Evolutionary conservation across 225 moss, liverwort and hornwort genomes (phyloP).

Genomic region (Straminergon stramineum): DNA sequence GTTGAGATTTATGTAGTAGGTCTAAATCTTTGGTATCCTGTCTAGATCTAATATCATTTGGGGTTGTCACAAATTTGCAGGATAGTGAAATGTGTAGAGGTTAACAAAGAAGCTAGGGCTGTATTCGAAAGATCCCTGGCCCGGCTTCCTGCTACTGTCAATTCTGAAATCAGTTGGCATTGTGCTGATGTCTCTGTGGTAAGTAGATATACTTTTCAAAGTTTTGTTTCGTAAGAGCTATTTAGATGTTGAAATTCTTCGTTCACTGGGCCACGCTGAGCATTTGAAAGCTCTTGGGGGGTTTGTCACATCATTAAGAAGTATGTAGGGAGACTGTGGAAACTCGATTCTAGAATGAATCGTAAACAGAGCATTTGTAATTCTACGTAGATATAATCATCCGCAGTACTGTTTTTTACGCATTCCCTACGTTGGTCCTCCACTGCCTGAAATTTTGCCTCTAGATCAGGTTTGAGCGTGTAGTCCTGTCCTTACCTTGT

Average conservation of each 20-base stretch:
- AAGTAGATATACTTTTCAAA: not conserved
- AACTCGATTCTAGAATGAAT: not conserved
- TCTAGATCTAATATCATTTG: not conserved
- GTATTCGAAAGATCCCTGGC: slow-evolving; percentile 74
- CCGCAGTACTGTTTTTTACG: not conserved
- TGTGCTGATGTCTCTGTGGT: slow-evolving; percentile 94
- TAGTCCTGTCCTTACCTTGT: not conserved
- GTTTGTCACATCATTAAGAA: not conserved
- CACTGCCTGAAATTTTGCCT: not conserved
- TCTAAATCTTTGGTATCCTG: not conserved
- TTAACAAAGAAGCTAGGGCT: slow-evolving; percentile 79
- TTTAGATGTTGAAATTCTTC: not conserved
- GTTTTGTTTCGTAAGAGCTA: not conserved
- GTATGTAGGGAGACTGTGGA: not conserved
- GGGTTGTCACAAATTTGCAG: slow-evolving; percentile 21
- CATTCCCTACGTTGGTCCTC: not conserved
- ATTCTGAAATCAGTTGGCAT: slow-evolving; percentile 88
- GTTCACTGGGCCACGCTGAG: not conserved
- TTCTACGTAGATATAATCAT: not conserved
- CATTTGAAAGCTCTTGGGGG: not conserved
- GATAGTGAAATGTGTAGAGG: slow-evolving; percentile 87
- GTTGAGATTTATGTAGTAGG: not conserved
- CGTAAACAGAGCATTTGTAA: not conserved
- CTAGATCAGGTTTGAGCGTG: not conserved
- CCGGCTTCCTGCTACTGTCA: slow-evolving; percentile 63